Evolutionary conservation across 306 rosid species (phyloP).

Genomic region (Quercus agrifolia): DNA sequence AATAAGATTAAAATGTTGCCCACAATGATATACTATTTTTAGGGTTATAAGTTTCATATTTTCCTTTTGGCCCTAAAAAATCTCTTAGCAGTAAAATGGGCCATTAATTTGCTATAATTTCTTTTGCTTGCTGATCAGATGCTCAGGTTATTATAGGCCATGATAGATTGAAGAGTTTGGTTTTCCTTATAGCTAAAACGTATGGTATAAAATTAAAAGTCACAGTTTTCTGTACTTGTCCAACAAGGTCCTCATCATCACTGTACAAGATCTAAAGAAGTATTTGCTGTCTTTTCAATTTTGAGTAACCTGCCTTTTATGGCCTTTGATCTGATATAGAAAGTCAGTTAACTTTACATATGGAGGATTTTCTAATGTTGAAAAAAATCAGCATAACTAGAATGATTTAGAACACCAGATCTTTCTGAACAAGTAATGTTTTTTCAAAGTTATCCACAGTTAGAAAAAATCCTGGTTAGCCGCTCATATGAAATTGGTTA

Average conservation of each 20-base stretch:
- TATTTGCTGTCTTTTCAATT: background rate
- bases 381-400: background rate
- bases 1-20: background rate
- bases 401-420: background rate
- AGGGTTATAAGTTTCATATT: background rate
- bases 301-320: background rate
- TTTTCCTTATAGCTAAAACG: no score
- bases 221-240: no score
- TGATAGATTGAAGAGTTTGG: background rate
- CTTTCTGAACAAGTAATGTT: background rate
- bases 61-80: background rate
- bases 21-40: background rate
- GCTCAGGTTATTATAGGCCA: background rate
- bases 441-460: background rate
- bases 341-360: background rate
- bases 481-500: background rate
- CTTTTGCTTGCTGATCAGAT: background rate
- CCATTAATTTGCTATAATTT: background rate
- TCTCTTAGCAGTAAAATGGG: background rate
- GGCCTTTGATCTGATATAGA: background rate
- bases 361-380: background rate
- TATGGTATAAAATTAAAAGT: no score
- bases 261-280: background rate
- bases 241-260: no score
- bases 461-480: background rate